Evolutionary conservation across 2,329 filamentous ascomycete genomes (phyloP), one percentile per base, ranked within the genome.

Genomic region (Orbilia javanica): DNA sequence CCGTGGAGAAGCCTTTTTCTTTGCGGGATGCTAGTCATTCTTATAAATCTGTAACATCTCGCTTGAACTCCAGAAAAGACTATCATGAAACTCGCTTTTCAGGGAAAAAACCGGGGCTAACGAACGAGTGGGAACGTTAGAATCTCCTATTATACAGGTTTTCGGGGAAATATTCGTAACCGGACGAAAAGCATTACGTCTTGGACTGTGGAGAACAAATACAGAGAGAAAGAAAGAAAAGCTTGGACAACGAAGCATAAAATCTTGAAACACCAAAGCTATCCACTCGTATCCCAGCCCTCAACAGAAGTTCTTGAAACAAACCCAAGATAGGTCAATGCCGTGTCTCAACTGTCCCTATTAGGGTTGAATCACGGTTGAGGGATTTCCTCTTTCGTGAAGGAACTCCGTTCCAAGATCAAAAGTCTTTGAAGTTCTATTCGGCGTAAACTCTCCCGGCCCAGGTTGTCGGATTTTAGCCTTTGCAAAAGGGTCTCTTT

Each of bases 11-110:
- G n/a, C 53, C 36, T 69, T 57, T 68, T 48, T 66, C 36, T 36
- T 44, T 18, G 18, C 42, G 42, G 31, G 50, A 73, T 63, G 68
- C 57, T 8, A 55, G 62, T 57, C 65, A 67, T 48, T 39, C 18
- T n/a, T 25, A 66, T 70, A 70, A 70, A 77, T 77, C 60, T 77
- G 73, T 77, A 77, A 77, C 73, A 70, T 65, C 73, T 77, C 73
- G 73, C 66, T 77, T 77, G 73, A 69, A 60, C 48, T 55, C 52
- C 60, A 66, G 57, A 53, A 53, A 77, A 66, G 48, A 27, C 46
- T n/a, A 75, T 70, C 66, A 25, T 77, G 73, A 77, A 77, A 77
- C 73, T 70, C n/a, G 60, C 66, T 60, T 57, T 71, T 70, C 63
- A 69, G 66, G 36, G 36, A 39, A 36, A 1, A n/a, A 66, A 57